These are phyloP conservation scores for Tetrahymena malaccensis DNA, from an alignment of 73 alveolate genomes.

Conservation along the genomic window DNA sequence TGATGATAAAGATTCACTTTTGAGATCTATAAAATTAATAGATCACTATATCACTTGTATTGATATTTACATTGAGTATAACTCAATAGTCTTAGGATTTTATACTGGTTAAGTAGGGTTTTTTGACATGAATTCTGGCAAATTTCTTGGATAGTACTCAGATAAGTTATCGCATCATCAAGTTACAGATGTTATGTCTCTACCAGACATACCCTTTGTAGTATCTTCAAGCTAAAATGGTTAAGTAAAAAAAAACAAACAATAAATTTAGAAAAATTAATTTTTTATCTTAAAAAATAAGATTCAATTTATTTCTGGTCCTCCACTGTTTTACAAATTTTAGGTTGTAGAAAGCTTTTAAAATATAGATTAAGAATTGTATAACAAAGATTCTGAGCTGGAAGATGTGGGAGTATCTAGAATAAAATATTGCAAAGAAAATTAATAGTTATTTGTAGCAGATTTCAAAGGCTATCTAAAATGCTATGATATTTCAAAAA, in stretches of 20 bases:
- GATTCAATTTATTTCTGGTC: constrained; percentile 26
- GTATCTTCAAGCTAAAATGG: constrained; percentile 19
- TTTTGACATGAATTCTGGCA: constrained; percentile 26
- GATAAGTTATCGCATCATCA: constrained; percentile 4
- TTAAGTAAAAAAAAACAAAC: neutral
- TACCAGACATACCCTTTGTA: constrained; percentile 24
- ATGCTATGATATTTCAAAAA: constrained; percentile 27
- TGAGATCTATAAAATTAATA: neutral
- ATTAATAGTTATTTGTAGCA: neutral
- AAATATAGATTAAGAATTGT: constrained; percentile 30
- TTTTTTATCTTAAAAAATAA: neutral
- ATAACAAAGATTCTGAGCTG: neutral
- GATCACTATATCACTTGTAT: constrained; percentile 20
- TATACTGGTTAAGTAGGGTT: constrained; percentile 35
- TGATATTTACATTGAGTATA: constrained; percentile 6
- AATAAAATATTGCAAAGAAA: constrained; percentile 16
- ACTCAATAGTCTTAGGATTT: constrained; percentile 13
- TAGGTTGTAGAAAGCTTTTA: constrained; percentile 4
- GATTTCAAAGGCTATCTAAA: constrained; percentile 37
- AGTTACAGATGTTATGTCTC: constrained; percentile 2
- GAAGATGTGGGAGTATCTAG: constrained; percentile 18
- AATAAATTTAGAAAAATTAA: no score
- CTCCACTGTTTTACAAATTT: constrained; percentile 30
- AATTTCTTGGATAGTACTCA: constrained; percentile 33
- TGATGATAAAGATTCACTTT: constrained; percentile 26